Evolutionary conservation across 2,329 filamentous ascomycete species (phyloP).

Genomic region (Diaporthe sp.): DNA sequence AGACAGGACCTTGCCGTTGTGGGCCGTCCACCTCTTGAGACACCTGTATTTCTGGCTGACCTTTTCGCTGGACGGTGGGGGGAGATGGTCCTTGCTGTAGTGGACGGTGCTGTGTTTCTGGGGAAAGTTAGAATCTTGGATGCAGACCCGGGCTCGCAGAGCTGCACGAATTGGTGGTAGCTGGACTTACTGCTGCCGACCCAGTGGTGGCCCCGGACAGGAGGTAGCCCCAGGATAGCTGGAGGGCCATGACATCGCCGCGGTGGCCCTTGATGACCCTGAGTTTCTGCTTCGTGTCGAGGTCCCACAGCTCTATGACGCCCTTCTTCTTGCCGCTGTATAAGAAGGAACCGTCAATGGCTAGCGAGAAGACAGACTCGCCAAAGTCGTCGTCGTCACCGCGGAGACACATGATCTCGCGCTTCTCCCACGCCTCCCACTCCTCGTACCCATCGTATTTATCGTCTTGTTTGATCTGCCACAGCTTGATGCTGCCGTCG

Average conservation of each 20-base stretch:
- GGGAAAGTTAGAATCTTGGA: slow-evolving; percentile 39
- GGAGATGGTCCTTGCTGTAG: slow-evolving; percentile 65
- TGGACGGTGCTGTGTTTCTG: slow-evolving; percentile 76
- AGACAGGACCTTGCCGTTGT: slow-evolving; percentile 87
- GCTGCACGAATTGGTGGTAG: background rate
- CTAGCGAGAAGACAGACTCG: slow-evolving; percentile 78
- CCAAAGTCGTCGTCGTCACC: slow-evolving; percentile 65
- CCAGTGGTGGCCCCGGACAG: slow-evolving; percentile 93
- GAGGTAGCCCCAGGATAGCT: slow-evolving; percentile 85
- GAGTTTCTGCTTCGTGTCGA: slow-evolving; percentile 92
- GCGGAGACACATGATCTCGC: slow-evolving; percentile 66
- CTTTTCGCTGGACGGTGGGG: slow-evolving; percentile 53
- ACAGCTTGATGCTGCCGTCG: slow-evolving; percentile 95
- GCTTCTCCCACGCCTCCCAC: slow-evolving; percentile 37
- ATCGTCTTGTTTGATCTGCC: slow-evolving; percentile 70
- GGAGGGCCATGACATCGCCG: slow-evolving; percentile 86
- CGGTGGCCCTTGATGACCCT: slow-evolving; percentile 85
- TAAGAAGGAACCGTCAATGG: slow-evolving; percentile 89
- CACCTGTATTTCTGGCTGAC: slow-evolving; percentile 63
- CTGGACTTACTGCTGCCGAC: slow-evolving; percentile 76
- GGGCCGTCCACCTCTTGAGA: slow-evolving; percentile 63
- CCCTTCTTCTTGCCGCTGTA: slow-evolving; percentile 91
- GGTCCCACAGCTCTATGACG: slow-evolving; percentile 94
- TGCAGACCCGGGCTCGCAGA: background rate
- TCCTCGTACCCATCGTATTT: slow-evolving; percentile 74